Evolutionary conservation across 2,329 filamentous ascomycete species (phyloP).

Genomic region (Xylariaceae sp.): DNA sequence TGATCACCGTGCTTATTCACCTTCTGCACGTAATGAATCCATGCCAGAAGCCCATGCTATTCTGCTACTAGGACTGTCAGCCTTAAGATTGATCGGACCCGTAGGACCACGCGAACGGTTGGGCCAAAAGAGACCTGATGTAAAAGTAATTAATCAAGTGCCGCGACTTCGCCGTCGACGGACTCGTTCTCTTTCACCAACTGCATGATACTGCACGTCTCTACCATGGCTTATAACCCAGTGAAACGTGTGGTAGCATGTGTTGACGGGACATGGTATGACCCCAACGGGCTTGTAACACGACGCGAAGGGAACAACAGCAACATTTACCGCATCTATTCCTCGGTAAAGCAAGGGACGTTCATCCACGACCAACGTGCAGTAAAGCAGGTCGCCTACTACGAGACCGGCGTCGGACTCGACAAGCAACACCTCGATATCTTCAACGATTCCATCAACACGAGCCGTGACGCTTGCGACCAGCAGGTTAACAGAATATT

Average conservation of each 20-base stretch:
- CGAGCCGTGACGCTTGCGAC: constrained; percentile 13
- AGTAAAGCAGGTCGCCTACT: constrained; percentile 18
- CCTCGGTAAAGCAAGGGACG: constrained; percentile 17
- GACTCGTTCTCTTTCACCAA: too few species aligned
- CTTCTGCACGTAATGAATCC: too few species aligned
- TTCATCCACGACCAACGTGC: constrained; percentile 18
- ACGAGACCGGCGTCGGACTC: constrained; percentile 20
- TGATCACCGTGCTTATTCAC: too few species aligned
- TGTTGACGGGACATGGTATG: constrained; percentile 21
- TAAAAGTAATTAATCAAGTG: too few species aligned
- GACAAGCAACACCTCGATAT: constrained; percentile 15
- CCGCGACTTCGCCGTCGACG: too few species aligned
- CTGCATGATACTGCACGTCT: too few species aligned
- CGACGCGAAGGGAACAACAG: constrained; percentile 20
- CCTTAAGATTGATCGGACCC: too few species aligned
- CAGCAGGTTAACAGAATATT: constrained; percentile 22
- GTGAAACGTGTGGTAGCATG: constrained; percentile 22
- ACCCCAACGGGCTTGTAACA: constrained; percentile 13
- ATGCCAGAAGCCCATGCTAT: too few species aligned
- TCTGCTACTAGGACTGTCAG: too few species aligned
- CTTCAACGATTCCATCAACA: constrained; percentile 19
- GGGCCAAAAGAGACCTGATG: too few species aligned
- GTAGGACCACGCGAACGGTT: too few species aligned
- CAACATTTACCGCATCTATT: constrained; percentile 20
- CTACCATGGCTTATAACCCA: constrained; percentile 14